These are phyloP conservation scores for Funneliformis caledonium DNA, from an alignment of 371 early-diverging fungal species.

Conservation along the genomic window DNA sequence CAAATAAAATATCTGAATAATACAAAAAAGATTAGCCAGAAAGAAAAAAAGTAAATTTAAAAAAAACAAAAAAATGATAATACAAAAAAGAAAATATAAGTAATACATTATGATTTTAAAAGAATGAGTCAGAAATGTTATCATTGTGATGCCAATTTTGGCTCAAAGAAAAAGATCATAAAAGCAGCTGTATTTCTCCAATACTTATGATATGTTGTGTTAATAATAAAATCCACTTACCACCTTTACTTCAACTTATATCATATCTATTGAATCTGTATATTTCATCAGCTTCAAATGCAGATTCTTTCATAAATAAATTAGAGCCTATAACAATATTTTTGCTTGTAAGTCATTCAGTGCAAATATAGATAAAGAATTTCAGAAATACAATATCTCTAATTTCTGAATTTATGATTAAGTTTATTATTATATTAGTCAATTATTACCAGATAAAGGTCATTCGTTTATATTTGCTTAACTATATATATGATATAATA, in stretches of 20 bases:
- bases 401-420: not conserved
- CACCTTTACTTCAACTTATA: not conserved
- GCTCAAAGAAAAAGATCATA: not conserved
- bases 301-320: not conserved
- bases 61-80: not conserved
- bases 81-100: not conserved
- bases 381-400: not conserved
- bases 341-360: conserved; percentile 37
- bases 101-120: not conserved
- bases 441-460: not conserved
- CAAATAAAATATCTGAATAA: too few relatives aligned
- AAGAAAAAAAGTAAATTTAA: not conserved
- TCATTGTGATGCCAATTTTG: not conserved
- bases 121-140: not conserved
- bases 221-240: too few relatives aligned
- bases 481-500: not conserved
- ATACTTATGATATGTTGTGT: not conserved
- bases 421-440: conserved; percentile 2
- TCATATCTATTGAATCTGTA: not conserved
- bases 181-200: not conserved
- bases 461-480: not conserved
- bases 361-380: not conserved
- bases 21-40: too few relatives aligned
- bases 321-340: conserved; percentile 40
- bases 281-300: not conserved